phyloP scores from a whole-genome alignment of 768 basidiomycete species.

The Mycena haematopus region DNA sequence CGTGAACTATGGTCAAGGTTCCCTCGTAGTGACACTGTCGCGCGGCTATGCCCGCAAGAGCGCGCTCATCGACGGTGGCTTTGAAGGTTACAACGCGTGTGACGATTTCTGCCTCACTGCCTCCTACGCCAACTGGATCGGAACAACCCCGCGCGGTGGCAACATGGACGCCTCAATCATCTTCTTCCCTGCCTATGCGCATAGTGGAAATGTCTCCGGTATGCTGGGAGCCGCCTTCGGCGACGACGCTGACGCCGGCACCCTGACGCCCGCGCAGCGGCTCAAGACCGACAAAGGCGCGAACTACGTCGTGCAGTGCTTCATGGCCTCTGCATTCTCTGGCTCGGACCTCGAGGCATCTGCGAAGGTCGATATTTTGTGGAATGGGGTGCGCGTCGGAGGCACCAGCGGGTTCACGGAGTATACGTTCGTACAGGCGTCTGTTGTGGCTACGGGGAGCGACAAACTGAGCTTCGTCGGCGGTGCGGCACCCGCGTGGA shows the following conservation, averaged over 20 bases:
- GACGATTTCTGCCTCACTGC: constrained; percentile 23
- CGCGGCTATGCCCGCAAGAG: constrained; percentile 22
- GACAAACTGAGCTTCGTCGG: constrained; percentile 17
- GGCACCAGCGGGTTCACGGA: constrained; percentile 13
- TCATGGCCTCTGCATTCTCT: constrained; percentile 21
- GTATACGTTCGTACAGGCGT: constrained; percentile 10
- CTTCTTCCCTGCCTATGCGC: constrained; percentile 23
- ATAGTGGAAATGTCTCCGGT: constrained; percentile 20
- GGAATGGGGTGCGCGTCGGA: constrained; percentile 18
- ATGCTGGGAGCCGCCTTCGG: not conserved
- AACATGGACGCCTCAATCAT: constrained; percentile 27
- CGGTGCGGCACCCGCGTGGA: constrained; percentile 29
- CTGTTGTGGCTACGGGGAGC: constrained; percentile 19
- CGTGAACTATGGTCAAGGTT: not conserved
- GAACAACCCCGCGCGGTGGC: constrained; percentile 12
- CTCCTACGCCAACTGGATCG: constrained; percentile 26
- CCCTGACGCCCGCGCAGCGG: constrained; percentile 20
- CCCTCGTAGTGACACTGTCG: constrained; percentile 20
- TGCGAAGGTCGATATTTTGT: constrained; percentile 10
- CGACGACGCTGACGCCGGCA: constrained; percentile 18
- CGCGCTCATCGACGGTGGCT: not conserved
- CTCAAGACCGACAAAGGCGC: constrained; percentile 19
- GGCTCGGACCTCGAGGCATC: constrained; percentile 6
- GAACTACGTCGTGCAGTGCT: constrained; percentile 24
- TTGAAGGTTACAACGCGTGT: not conserved